These are phyloP conservation scores for Phytophthora pistaciae DNA, from an alignment of 352 stramenopile genomes.

Conservation along the genomic window DNA sequence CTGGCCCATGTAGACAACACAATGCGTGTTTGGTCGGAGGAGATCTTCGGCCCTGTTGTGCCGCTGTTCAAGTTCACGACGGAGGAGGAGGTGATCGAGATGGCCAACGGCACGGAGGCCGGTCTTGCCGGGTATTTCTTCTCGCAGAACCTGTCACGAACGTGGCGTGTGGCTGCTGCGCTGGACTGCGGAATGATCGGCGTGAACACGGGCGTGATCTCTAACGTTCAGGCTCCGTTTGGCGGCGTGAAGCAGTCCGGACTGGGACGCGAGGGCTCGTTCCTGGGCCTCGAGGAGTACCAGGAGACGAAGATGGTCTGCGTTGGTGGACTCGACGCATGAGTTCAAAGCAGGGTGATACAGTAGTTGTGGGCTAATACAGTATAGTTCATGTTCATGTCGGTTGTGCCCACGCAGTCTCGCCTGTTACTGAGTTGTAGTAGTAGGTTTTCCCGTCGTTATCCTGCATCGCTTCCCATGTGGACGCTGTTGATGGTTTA, in stretches of 20 bases:
- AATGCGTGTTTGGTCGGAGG: constrained; percentile 92
- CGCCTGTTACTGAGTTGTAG: constrained; percentile 44
- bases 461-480: constrained; percentile 37
- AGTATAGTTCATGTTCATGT: constrained; percentile 26
- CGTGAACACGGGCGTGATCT: constrained; percentile 94
- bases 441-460: constrained; percentile 47
- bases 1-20: constrained; percentile 83
- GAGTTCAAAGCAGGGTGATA: constrained; percentile 16
- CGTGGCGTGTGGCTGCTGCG: constrained; percentile 84
- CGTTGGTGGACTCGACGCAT: constrained; percentile 70
- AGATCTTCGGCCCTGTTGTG: constrained; percentile 98
- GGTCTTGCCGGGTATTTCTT: constrained; percentile 97
- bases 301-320: constrained; percentile 97
- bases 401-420: constrained; percentile 44
- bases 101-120: constrained; percentile 94
- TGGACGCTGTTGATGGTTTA: constrained; percentile 7
- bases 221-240: constrained; percentile 89
- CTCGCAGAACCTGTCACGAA: constrained; percentile 90
- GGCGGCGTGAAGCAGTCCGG: constrained; percentile 92
- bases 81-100: constrained; percentile 95
- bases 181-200: constrained; percentile 96
- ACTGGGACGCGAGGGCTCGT: constrained; percentile 90
- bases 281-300: constrained; percentile 95
- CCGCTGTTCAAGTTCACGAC: constrained; percentile 94
- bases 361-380: constrained; percentile 23